Base-by-base conservation (phyloP, 305 asterid species). In the Fraxinus velutina region DNA sequence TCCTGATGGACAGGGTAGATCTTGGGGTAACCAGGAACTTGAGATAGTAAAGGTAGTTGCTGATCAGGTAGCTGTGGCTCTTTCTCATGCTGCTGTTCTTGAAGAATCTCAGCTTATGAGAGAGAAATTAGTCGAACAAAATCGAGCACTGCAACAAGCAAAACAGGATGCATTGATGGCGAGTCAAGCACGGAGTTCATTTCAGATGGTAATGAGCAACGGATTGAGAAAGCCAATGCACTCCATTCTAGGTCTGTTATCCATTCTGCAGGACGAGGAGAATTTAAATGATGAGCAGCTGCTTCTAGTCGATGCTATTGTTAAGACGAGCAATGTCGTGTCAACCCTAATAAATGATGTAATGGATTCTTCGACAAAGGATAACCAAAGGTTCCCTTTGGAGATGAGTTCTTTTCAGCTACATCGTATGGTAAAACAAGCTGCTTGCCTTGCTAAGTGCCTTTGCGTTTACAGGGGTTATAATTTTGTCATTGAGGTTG, bases 181-280 rank as follows among this genome's bases (percentile, higher is more conserved):
- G 9, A 94, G 93, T 82, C 97, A 89, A 79, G 96, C 98, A 22
- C 88, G 98, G 83, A 91, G 89, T 84, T 88, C 94, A 4, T 94
- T 93, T 87, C 98, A 96, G 89, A 87, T 66, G 89, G 98, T 93
- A 10, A 96, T 96, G 97, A 94, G 98, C 85, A 91, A 92, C 34
- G 98, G 99, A 57, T 77, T 96, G 76, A 89, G 98, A 85, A 93
- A 92, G 73, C 99, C 99, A 9, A 96, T 94, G 99, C 99, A 96
- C 88, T 94, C 98, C n/a, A 89, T 94, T 73, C 87, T 87, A 12
- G 98, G 99, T 34, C 87, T 96, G 22, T 91, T 94, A 37, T 93
- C 99, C 1, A 75, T 96, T 80, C 33, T 96, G 89, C 97, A 96
- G 85, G 97, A 90, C 32, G 98, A 91, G 15, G 86, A 88, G 77